A percentile compares a stretch with the other conserved stretches of the same genome.
These are phyloP conservation scores for Decorospora gaudefroyi DNA, from an alignment of 2,329 filamentous ascomycete species.

Conservation along the genomic window DNA sequence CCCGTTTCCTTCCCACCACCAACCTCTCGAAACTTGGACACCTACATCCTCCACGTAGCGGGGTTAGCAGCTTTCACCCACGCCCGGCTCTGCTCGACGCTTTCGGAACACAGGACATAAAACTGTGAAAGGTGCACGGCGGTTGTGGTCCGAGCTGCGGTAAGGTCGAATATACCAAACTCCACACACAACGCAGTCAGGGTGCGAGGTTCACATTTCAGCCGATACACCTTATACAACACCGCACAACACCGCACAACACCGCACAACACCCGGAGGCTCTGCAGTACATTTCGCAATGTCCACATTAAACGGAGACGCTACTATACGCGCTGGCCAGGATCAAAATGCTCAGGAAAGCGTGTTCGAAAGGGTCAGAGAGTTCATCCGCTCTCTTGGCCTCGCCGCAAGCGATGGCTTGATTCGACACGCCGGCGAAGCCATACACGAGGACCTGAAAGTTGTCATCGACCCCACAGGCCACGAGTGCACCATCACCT, in stretches of 20 bases:
- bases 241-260: no score
- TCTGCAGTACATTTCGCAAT: conserved; percentile 11
- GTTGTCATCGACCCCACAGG: conserved; percentile 20
- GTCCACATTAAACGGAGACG: conserved; percentile 15
- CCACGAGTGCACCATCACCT: conserved; percentile 20
- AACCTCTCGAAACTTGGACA: conserved; percentile 6
- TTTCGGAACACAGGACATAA: neutral
- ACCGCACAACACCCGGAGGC: neutral
- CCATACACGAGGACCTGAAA: conserved; percentile 41
- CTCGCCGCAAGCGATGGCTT: conserved; percentile 31
- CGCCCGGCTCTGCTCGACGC: neutral
- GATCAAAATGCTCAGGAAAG: conserved; percentile 12
- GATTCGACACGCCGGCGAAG: conserved; percentile 34
- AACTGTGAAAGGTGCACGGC: neutral
- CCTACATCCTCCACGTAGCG: neutral
- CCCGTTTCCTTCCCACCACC: conserved; percentile 13
- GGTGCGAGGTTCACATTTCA: neutral
- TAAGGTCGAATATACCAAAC: no score
- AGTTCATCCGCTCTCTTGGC: conserved; percentile 28
- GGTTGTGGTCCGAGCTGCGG: no score
- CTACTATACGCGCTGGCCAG: conserved; percentile 7
- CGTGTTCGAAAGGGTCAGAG: conserved; percentile 27
- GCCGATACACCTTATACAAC: neutral
- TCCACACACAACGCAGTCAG: conserved; percentile 2
- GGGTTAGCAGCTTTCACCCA: neutral